Percentiles rank a stretch among this genome's conserved stretches.
Evolutionary conservation across 257 asterid genomes (phyloP).

Genomic region (Capsicum chinense): DNA sequence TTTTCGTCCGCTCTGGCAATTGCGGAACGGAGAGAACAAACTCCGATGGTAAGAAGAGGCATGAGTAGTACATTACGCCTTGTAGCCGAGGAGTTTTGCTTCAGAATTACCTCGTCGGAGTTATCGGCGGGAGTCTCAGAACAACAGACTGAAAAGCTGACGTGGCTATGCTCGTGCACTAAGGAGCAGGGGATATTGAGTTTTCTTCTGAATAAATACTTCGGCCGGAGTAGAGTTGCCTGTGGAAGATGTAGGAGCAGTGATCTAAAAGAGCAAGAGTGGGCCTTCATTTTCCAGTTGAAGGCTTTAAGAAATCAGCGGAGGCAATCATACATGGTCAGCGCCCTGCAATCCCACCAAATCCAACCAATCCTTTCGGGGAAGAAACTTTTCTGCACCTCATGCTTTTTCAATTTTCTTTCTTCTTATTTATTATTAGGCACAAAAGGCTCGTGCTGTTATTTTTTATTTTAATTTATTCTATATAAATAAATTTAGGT

Average conservation of each 20-base stretch:
- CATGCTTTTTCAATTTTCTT: background rate
- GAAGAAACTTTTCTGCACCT: background rate
- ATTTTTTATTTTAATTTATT: too few species aligned
- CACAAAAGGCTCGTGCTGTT: too few species aligned
- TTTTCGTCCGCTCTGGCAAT: constrained; percentile 79
- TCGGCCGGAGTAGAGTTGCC: constrained; percentile 21
- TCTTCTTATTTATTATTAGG: background rate
- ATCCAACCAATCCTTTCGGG: background rate
- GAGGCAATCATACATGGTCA: constrained; percentile 26
- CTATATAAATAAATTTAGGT: too few species aligned
- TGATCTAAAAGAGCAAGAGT: constrained; percentile 25
- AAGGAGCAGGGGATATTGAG: constrained; percentile 34
- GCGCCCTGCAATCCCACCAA: constrained; percentile 22
- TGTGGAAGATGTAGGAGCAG: constrained; percentile 5
- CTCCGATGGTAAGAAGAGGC: constrained; percentile 66
- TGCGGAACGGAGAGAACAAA: constrained; percentile 60
- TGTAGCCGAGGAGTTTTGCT: constrained; percentile 26
- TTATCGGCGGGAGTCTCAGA: constrained; percentile 37
- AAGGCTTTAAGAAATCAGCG: background rate
- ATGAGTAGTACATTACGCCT: constrained; percentile 66
- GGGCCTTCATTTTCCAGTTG: constrained; percentile 42
- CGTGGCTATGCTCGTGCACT: constrained; percentile 32
- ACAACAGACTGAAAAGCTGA: constrained; percentile 46
- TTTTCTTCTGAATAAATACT: background rate
- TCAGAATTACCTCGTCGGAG: constrained; percentile 31